Base-by-base conservation (phyloP, 2,329 filamentous ascomycete species). In the Geosmithia morbida region DNA sequence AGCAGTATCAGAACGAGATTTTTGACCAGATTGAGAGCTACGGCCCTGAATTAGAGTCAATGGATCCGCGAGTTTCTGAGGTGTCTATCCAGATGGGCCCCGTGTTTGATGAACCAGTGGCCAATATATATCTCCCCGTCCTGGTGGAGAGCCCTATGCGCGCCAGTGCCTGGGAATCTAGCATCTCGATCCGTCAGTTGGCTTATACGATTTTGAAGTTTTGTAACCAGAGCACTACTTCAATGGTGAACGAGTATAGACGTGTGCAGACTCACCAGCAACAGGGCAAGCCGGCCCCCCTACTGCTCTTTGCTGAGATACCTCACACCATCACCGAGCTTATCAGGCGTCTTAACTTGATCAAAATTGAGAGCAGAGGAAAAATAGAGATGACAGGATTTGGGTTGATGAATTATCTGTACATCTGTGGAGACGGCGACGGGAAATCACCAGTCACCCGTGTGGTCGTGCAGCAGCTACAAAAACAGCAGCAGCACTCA, bases 101-200 rank as follows among this genome's bases (percentile, higher is more conserved):
- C 2, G 48, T 48, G 2, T 51, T 60, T 2, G 49, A 52, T 1
- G 55, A 63, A 7, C 16, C 40, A 22, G 39, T 14, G 8, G 33
- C 44, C 13, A 62, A 70, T 41, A 69, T 86, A 13, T 89, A 83
- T 57, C 68, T 88, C 1, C 80, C 82, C 0, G 68, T 81, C 19
- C 59, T 87, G 0, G 63, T 79, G 10, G 79, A 83, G 51, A 72
- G 70, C 48, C 70, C 72, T 17, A 56, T 59, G n/a, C 68, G 71
- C 29, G 68, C 69, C 42, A 79, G 70, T 54, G 73, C 75, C 16
- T 81, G 79, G 77, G 67, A 70, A 47, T 64, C 71, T 49, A 75
- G 75, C 48, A 66, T 64, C 22, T 48, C 57, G 7, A 63, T 77
- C 30, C 67, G 79, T 14, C 66, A 66, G 44, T 52, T 81, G 19